Conservation (phyloP, 495 filamentous ascomycete genomes). For the Durotheca rogersii region DNA sequence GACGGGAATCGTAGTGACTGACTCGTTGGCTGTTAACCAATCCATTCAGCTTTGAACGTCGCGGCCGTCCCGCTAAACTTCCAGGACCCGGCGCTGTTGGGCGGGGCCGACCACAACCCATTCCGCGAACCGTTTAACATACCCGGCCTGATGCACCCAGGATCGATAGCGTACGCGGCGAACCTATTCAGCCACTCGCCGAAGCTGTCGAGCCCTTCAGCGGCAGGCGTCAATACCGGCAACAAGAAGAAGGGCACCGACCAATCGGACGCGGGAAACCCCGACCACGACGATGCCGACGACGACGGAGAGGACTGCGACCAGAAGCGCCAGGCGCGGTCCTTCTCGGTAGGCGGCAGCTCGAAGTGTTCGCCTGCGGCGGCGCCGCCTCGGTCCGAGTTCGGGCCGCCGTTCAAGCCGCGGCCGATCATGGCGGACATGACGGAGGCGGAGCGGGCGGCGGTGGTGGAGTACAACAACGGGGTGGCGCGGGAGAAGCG, state of each 20-base stretch:
- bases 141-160: background rate
- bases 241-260: too few species aligned
- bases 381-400: too few species aligned
- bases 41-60: background rate
- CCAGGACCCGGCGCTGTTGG: background rate
- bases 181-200: background rate
- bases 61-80: background rate
- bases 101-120: background rate
- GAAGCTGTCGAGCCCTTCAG: too few species aligned
- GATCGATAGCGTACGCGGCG: background rate
- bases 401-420: background rate
- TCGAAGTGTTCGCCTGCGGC: too few species aligned
- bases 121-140: background rate
- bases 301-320: background rate
- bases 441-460: constrained; percentile 4
- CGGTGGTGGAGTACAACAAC: background rate
- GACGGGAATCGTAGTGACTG: background rate
- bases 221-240: too few species aligned
- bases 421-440: constrained; percentile 5
- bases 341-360: too few species aligned
- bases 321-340: background rate
- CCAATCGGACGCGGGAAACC: background rate
- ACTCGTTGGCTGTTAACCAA: too few species aligned
- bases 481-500: background rate
- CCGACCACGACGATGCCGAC: background rate